Conservation (phyloP, 2,329 filamentous ascomycete species). For the Thermochaetoides dissita region DNA sequence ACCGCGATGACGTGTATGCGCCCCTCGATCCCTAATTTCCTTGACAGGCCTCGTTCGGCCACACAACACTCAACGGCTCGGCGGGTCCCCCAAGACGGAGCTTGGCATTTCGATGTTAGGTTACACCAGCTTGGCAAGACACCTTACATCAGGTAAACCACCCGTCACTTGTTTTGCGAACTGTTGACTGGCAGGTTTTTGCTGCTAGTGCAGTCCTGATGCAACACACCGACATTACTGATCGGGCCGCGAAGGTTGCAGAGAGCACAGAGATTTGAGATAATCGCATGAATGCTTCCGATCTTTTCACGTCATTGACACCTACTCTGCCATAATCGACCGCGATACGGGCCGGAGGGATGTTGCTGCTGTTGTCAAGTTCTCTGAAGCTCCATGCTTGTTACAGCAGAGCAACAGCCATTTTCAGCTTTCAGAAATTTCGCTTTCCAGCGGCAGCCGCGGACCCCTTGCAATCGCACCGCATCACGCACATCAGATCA, state of each 20-base stretch:
- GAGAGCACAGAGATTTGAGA: neutral
- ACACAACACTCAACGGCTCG: too few relatives aligned
- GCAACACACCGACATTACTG: conserved; percentile 1
- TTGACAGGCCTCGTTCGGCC: neutral
- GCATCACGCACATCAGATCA: too few relatives aligned
- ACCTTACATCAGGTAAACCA: conserved; percentile 1
- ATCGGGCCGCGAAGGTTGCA: neutral
- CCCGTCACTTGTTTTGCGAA: neutral
- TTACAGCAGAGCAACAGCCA: too few relatives aligned
- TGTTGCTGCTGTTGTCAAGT: too few relatives aligned
- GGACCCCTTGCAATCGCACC: too few relatives aligned
- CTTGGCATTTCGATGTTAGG: neutral
- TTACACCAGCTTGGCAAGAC: neutral
- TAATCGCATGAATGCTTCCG: too few relatives aligned
- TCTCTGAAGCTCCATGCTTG: too few relatives aligned
- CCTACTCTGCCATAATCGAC: too few relatives aligned
- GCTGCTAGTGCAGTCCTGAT: neutral
- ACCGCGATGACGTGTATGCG: neutral
- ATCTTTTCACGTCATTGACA: too few relatives aligned
- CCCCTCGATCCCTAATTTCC: conserved; percentile 4
- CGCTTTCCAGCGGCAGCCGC: too few relatives aligned
- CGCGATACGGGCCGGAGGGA: too few relatives aligned
- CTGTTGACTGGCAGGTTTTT: neutral
- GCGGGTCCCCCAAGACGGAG: neutral
- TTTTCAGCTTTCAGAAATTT: too few relatives aligned